Evolutionary conservation across 352 stramenopile genomes (phyloP).

Genomic region (Peronospora belbahrii): DNA sequence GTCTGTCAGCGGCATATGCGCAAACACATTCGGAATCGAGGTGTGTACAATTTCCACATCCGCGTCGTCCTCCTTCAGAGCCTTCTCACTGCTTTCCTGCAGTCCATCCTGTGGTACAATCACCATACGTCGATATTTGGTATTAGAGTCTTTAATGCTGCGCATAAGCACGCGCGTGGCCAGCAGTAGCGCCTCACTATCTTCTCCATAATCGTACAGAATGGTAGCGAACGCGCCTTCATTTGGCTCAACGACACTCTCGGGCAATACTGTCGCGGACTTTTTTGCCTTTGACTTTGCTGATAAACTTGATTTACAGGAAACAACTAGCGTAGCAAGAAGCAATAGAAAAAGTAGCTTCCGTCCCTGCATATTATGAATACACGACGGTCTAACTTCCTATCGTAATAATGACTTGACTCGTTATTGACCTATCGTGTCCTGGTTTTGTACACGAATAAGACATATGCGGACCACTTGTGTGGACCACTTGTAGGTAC

Average conservation of each 20-base stretch:
- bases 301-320: conserved; percentile 1
- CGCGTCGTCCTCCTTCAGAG: conserved; percentile 49
- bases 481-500: too few relatives aligned
- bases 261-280: conserved; percentile 5
- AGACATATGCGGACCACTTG: too few relatives aligned
- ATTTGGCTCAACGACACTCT: conserved; percentile 21
- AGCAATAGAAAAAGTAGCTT: conserved; percentile 2
- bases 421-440: conserved; percentile 8
- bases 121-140: conserved; percentile 60
- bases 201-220: conserved; percentile 55
- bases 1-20: conserved; percentile 48
- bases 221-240: conserved; percentile 61
- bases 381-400: conserved; percentile 16
- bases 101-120: conserved; percentile 66
- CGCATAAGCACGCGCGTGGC: conserved; percentile 62
- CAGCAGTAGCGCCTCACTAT: conserved; percentile 54
- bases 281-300: not conserved
- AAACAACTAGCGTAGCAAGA: not conserved
- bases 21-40: conserved; percentile 64
- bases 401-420: conserved; percentile 18
- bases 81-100: conserved; percentile 20
- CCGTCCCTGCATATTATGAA: conserved; percentile 4
- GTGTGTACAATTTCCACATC: conserved; percentile 56
- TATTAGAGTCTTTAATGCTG: conserved; percentile 57
- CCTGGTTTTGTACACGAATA: not conserved